A percentile compares a stretch with the other conserved stretches of the same genome.
phyloP scores from a whole-genome alignment of 148 eudicot genomes.

The Diospyros kaki region DNA sequence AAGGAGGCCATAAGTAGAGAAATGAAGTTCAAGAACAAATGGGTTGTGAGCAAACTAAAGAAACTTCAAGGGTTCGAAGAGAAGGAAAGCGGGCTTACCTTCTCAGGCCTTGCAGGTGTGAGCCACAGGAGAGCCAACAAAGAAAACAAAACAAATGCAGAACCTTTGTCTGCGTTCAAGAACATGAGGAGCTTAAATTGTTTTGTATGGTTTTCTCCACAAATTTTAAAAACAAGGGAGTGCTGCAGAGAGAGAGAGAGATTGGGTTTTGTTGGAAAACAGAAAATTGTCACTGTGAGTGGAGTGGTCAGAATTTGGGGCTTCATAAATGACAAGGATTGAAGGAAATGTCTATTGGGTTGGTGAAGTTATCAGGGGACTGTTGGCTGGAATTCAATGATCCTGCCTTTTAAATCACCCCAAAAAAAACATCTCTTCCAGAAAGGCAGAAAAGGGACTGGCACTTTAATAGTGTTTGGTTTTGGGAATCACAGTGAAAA shows the following conservation, averaged over 20 bases:
- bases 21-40: neutral
- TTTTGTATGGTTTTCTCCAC: neutral
- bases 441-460: no score
- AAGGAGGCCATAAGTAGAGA: neutral
- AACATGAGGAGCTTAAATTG: no score
- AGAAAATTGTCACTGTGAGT: slow-evolving; percentile 8
- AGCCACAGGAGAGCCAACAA: slow-evolving; percentile 14
- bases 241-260: slow-evolving; percentile 5
- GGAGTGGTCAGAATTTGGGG: neutral
- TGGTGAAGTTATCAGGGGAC: slow-evolving; percentile 5
- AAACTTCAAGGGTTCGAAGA: neutral
- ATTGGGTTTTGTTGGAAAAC: slow-evolving; percentile 1
- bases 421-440: no score
- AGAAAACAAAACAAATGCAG: slow-evolving; percentile 15
- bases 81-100: slow-evolving; percentile 1
- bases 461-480: no score
- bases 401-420: no score
- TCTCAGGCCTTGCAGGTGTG: neutral
- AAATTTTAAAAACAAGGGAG: neutral
- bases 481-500: no score
- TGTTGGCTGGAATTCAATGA: no score
- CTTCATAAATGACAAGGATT: no score
- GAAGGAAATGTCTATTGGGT: neutral
- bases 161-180: no score
- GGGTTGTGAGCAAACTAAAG: neutral